Evolutionary conservation across 2,329 filamentous ascomycete species (phyloP), one percentile per base, ranked within the genome.

Genomic region (Aureobasidium pullulans): DNA sequence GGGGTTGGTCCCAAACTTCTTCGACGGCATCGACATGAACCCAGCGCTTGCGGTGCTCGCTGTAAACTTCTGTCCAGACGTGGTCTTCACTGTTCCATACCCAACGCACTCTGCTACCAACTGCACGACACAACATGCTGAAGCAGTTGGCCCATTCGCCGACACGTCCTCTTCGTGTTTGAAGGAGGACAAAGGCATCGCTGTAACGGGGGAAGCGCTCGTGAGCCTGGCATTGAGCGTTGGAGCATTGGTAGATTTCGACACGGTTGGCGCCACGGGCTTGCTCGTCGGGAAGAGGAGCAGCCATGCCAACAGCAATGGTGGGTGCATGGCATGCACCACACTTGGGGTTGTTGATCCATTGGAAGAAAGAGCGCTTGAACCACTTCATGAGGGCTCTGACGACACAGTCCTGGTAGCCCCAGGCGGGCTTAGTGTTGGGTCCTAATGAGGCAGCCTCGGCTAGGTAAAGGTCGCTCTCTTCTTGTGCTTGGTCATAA

Each of bases 61-160:
- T 96, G 76, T 96, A 99, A 13, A 97, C 88, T 68, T 97, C 94
- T 1, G 92, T 96, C 94, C 94, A 99, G 29, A 96, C 90, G 69
- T 96, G 90, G 72, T 97, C 94, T 73, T 97, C 94, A 32, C 88
- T 87, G 67, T 97, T 97, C 94, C 94, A 99, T 10, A 99, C 88
- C 94, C 94, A 99, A 68, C 94, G 85, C 28, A 96, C 91, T 62
- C 93, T 84, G 62, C 88, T 89, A 52, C 93, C 93, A 13, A 97
- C 85, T 4, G 94, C 94, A 62, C 93, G 85, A 78, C 93, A 97
- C 56, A 99, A 82, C 94, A 97, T 97, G 76, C 88, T 93, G 77
- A 99, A 99, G 80, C 92, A 96, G 76, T 96, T 97, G 65, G 90
- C 91, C 91, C 94, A 97, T 77, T 99, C 94, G 62, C 94, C 94